phyloP scores from a whole-genome alignment of 2,329 filamentous ascomycete genomes.

The Bipolaris gigantea region DNA sequence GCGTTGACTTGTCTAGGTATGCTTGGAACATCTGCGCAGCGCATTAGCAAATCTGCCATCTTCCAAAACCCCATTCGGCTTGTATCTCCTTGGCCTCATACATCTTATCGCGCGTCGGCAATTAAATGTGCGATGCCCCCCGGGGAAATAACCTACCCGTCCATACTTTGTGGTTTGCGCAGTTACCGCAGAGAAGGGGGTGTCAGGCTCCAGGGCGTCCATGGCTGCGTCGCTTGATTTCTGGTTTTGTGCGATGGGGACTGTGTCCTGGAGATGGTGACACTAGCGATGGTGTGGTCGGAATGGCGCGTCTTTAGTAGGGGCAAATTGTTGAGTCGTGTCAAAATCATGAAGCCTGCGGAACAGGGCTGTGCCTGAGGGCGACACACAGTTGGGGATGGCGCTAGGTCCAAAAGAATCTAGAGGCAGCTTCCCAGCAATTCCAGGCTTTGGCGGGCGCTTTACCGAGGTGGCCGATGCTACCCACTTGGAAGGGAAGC shows the following conservation, averaged over 20 bases:
- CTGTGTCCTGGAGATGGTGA: not conserved
- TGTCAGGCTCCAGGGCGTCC: conserved; percentile 88
- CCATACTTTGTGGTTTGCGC: conserved; percentile 77
- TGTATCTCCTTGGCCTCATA: not conserved
- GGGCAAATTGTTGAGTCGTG: conserved; percentile 32
- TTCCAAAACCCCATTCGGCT: not conserved
- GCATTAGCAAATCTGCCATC: conserved; percentile 18
- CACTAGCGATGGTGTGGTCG: conserved; percentile 5
- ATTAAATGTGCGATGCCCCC: conserved; percentile 15
- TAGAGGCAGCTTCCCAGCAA: conserved; percentile 1
- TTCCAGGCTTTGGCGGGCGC: conserved; percentile 11
- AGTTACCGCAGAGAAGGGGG: conserved; percentile 86
- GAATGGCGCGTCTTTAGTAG: conserved; percentile 1
- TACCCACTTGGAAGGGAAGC: conserved; percentile 21
- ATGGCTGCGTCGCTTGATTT: conserved; percentile 51
- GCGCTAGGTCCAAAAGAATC: conserved; percentile 5
- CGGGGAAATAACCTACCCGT: conserved; percentile 59
- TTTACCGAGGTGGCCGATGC: conserved; percentile 35
- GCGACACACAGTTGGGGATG: not conserved
- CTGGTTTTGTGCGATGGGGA: not conserved
- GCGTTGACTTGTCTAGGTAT: conserved; percentile 90
- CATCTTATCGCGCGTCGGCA: not conserved
- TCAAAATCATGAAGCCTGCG: conserved; percentile 30
- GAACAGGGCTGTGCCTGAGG: conserved; percentile 29
- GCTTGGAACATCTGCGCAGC: conserved; percentile 80